Conservation (phyloP, 306 rosid genomes). For the Ormosia emarginata region DNA sequence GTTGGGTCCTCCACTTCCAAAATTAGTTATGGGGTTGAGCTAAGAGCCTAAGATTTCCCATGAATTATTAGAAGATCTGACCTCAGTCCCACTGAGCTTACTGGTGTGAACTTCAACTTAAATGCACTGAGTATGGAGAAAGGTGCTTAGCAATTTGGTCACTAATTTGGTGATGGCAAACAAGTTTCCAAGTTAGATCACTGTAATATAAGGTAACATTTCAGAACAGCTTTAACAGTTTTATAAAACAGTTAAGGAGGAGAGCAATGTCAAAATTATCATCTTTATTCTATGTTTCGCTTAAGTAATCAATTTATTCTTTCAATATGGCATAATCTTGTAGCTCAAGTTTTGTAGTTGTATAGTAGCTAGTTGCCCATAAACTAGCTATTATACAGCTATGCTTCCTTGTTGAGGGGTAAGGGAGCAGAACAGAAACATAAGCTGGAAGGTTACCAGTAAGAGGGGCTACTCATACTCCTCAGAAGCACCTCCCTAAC, state of each 20-base stretch:
- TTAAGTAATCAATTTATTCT: background rate
- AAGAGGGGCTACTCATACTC: background rate
- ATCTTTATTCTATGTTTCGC: background rate
- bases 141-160: background rate
- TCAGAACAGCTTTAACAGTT: background rate
- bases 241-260: too few relatives aligned
- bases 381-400: background rate
- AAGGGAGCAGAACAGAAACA: background rate
- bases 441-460: background rate
- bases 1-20: background rate
- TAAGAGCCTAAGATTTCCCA: background rate
- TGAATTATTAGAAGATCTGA: background rate
- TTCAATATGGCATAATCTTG: background rate
- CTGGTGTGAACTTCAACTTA: background rate
- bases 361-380: background rate
- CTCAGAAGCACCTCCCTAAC: background rate
- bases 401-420: background rate
- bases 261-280: background rate
- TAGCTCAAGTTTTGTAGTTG: background rate
- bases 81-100: background rate
- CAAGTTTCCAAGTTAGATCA: background rate
- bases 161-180: background rate
- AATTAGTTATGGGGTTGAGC: background rate
- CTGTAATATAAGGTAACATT: background rate
- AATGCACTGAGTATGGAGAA: background rate